phyloP scores from a whole-genome alignment of 495 filamentous ascomycete genomes.

The Thermothielavioides terrestris region DNA sequence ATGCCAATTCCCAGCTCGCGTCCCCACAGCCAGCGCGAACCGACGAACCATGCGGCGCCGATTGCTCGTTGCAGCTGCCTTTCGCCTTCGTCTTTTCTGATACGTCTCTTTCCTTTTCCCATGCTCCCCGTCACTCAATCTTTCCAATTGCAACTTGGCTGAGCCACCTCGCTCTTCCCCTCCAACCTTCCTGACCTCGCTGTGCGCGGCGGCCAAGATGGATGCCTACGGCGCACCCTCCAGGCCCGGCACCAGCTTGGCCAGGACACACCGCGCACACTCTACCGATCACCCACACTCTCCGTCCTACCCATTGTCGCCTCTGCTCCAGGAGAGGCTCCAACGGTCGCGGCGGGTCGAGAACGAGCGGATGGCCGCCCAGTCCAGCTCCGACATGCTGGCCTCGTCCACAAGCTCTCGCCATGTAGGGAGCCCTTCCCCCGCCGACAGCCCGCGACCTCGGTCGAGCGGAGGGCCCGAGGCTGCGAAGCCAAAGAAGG shows the following conservation, averaged over 20 bases:
- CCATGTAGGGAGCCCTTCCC: conserved; percentile 27
- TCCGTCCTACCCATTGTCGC: conserved; percentile 28
- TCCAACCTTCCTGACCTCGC: no score
- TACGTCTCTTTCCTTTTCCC: background rate
- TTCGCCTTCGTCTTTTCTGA: background rate
- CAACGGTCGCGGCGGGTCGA: conserved; percentile 42
- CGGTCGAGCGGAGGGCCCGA: conserved; percentile 26
- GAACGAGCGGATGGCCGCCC: conserved; percentile 32
- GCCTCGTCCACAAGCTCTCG: conserved; percentile 16
- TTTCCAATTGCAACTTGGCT: no score
- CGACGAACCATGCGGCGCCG: background rate
- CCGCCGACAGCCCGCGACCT: conserved; percentile 28
- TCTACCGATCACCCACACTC: conserved; percentile 13
- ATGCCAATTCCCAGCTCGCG: background rate
- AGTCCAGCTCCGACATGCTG: conserved; percentile 28
- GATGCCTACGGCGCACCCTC: conserved; percentile 7
- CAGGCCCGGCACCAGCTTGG: background rate
- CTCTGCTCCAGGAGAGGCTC: conserved; percentile 43
- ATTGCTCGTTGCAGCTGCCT: background rate
- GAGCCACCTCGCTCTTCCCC: no score
- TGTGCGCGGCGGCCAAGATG: conserved; percentile 21
- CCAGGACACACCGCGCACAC: conserved; percentile 6
- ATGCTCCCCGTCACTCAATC: no score
- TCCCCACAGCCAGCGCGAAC: conserved; percentile 3
- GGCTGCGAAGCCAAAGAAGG: conserved; percentile 27